Base-by-base conservation (phyloP, 192 early-diverging fungal genomes). In the Martensiomyces pterosporus region DNA sequence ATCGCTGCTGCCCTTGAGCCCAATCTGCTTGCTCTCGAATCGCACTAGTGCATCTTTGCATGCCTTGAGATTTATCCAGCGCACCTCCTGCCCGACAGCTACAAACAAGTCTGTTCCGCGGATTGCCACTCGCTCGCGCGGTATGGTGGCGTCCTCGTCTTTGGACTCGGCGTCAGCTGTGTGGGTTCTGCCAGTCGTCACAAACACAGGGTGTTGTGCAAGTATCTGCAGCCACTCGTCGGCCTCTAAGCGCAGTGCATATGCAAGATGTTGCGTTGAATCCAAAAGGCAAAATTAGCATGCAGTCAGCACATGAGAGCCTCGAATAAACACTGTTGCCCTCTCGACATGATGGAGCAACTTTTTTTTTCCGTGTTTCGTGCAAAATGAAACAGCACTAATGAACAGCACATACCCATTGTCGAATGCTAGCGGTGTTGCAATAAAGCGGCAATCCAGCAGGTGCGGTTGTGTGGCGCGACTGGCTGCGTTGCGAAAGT, bases 31-130 rank as follows among this genome's bases (percentile, higher is more conserved):
- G 41, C 53, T 54, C 32, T 73, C 69, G 22, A 43, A 52, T 44
- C 70, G 60, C 33, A 82, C 68, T 51, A 75, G 83, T 9, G 78
- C 61, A 43, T 80, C 77, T 39, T 86, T 86, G 47, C 80, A 77
- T 8, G 77, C 77, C 35, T 69, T 79, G 3, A 86, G 64, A 35
- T 67, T 82, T 32, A 83, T 67, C 41, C 73, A 69, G n/a, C 85
- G 74, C 36, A 86, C 66, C 25, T 79, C 70, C 23, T 48, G 43
- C 0, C 80, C 76, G 1, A 85, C 67, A 1, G 83, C 81, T 7
- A 83, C 63, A 62, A 81, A 83, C 9, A 86, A 44, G 44, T 83
- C 82, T 13, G 79, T 78, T 6, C 71, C 82, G 41, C 77, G 76
- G 9, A 80, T 39, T 0, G 33, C 60, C 14, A 60, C 38, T 15